phyloP scores from a whole-genome alignment of 2,329 filamentous ascomycete species.

The Scopulariopsis brevicaulis region DNA sequence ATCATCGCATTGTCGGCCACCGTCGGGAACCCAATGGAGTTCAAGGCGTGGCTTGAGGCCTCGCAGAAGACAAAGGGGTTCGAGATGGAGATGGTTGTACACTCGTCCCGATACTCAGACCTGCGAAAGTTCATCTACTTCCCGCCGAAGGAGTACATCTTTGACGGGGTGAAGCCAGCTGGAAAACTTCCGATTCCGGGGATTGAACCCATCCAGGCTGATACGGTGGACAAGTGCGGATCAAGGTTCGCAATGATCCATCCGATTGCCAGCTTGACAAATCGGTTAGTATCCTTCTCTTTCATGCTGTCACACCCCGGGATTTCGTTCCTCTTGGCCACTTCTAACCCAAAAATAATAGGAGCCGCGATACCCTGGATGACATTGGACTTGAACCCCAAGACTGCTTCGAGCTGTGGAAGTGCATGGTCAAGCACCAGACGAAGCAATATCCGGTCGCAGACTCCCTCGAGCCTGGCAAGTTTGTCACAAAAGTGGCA shows the following conservation, averaged over 20 bases:
- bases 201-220: conserved; percentile 22
- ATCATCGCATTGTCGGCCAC: conserved; percentile 74
- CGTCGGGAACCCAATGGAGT: conserved; percentile 62
- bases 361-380: conserved; percentile 48
- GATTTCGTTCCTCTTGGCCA: background rate
- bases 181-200: conserved; percentile 30
- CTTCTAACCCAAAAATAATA: conserved; percentile 7
- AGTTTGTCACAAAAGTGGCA: conserved; percentile 38
- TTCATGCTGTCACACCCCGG: background rate
- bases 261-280: conserved; percentile 51
- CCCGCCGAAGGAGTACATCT: conserved; percentile 33
- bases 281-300: conserved; percentile 21
- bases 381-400: conserved; percentile 60
- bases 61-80: conserved; percentile 53
- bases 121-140: conserved; percentile 63
- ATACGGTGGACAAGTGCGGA: conserved; percentile 20
- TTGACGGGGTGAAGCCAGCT: conserved; percentile 36
- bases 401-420: conserved; percentile 58
- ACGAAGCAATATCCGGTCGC: conserved; percentile 37
- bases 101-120: conserved; percentile 62
- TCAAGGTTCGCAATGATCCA: conserved; percentile 50
- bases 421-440: conserved; percentile 47
- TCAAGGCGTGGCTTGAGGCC: conserved; percentile 54
- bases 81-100: conserved; percentile 56
- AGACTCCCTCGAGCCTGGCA: conserved; percentile 33